Base-by-base conservation (phyloP, 2,329 filamentous ascomycete genomes). In the Coniochaeta sp. region DNA sequence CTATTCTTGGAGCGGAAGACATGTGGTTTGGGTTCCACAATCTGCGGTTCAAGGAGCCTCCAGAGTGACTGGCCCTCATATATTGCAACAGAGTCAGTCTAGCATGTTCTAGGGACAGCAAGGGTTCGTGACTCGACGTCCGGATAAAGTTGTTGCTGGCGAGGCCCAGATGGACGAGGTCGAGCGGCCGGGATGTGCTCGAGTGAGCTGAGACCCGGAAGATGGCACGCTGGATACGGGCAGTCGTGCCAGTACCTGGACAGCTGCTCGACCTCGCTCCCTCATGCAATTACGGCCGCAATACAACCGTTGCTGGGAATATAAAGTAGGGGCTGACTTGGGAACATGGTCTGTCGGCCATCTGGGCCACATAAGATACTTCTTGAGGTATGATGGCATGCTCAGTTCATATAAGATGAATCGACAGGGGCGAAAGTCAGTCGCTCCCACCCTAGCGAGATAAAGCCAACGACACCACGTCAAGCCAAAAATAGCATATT, bases 401-500 rank as follows among this genome's bases (percentile, higher is more conserved):
- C 52, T 49, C 35, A n/a, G 26, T 54, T 57, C 51, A 57, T 60
- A 51, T 57, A 54, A 47, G 18, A 30, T 13, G 35, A 26, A 14
- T 30, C 27, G 16, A 49, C 20, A 49, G 28, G 14, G 14, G 38
- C 24, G 40, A 33, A 27, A 38, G 20, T 33, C 30, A 45, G 49
- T 48, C 52, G 46, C 42, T 52, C 49, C 51, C 49, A 51, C 30
- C 51, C 50, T 51, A 16, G 51, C 27, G 31, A 35, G 33, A 56
- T 30, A 32, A 22, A 47, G 51, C 16, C 52, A 52, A 57, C 27
- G 35, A 49, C 53, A 53, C 51, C 45, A 58, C 40, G 51, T 32
- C 49, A 42, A 46, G 52, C 60, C 60, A 60, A 61, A 63, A 63
- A 63, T 63, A 63, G 58, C 51, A 49, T 31, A 22, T 48, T 24